phyloP scores from a whole-genome alignment of 106 monocot genomes.

The Amphibolis antarctica region DNA sequence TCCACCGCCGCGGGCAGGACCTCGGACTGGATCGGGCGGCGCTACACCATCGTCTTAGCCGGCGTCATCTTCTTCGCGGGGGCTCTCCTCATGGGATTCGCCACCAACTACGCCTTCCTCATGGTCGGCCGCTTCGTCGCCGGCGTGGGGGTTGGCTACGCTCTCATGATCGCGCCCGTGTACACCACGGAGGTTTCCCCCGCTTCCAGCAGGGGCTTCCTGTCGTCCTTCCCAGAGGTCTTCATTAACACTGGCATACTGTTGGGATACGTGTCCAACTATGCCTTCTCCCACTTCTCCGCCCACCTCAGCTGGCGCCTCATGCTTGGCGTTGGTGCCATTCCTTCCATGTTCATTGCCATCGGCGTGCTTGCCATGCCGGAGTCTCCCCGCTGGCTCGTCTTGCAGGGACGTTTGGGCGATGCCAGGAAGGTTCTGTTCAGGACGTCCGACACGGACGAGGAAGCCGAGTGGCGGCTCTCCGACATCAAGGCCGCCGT shows the following conservation, averaged over 20 bases:
- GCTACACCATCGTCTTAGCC: conserved; percentile 61
- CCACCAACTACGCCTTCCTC: conserved; percentile 54
- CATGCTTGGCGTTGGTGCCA: conserved; percentile 16
- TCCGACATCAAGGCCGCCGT: conserved; percentile 27
- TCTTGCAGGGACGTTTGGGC: conserved; percentile 14
- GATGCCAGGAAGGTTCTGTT: conserved; percentile 15
- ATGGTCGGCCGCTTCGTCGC: conserved; percentile 73
- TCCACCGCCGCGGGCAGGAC: conserved; percentile 56
- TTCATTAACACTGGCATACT: conserved; percentile 25
- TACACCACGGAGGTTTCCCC: conserved; percentile 28
- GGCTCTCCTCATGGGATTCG: conserved; percentile 58
- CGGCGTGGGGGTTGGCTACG: conserved; percentile 66
- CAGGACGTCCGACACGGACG: conserved; percentile 7
- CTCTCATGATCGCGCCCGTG: conserved; percentile 48
- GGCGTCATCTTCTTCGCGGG: conserved; percentile 58
- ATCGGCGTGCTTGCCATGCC: conserved; percentile 21
- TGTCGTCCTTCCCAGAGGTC: conserved; percentile 25
- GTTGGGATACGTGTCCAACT: conserved; percentile 23
- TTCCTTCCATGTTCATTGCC: conserved; percentile 18
- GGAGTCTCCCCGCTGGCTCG: conserved; percentile 28
- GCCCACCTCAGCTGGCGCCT: conserved; percentile 12
- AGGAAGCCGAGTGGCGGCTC: conserved; percentile 22
- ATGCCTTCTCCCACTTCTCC: conserved; percentile 19
- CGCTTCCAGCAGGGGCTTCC: conserved; percentile 16
- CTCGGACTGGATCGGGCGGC: conserved; percentile 69